Evolutionary conservation across 1,284 basidiomycete species (phyloP), one percentile per base, ranked within the genome.

Genomic region (Fomes fomentarius): DNA sequence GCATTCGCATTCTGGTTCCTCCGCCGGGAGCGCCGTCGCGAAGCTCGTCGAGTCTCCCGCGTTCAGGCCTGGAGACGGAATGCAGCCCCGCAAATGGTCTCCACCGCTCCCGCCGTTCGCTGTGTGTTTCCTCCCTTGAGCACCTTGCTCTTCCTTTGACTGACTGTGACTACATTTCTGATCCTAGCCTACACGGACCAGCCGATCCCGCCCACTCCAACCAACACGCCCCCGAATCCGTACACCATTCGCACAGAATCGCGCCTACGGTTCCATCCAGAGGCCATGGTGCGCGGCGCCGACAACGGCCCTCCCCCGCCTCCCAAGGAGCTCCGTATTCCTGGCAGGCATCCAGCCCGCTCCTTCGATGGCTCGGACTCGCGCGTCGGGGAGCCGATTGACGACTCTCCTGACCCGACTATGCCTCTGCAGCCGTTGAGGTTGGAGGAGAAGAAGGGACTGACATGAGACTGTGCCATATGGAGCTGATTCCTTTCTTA

Each of bases 341-440:
- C 15, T 1, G 24, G 41, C 8, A 26, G 41, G 17, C 41, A 19
- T n/a, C 15, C 41, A n/a, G n/a, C 19, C 21, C 1, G 21, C 19
- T 19, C 21, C 21, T 19, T 12, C 11, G 19, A 11, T 14, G 11
- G 9, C 28, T 30, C 28, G 19, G 50, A 52, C 31, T 52, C 38
- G 30, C 44, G 50, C 8, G 38, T 52, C 7, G 37, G 26, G 2
- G 35, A 38, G 39, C 41, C 50, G 17, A 39, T 39, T 15, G 42
- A 45, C 17, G 17, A 51, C 10, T 46, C 42, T 22, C 50, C 44
- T 19, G 37, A 46, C 34, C 50, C 50, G 30, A 15, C 14, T 9
- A 41, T 52, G 50, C 50, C 44, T 4, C 44, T 52, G 11, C 12
- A 39, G 26, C 50, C 50, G 24, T 21, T 52, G 30, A 28, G 50